Evolutionary conservation across 768 basidiomycete species (phyloP).

Genomic region (Peribolospora baueri): DNA sequence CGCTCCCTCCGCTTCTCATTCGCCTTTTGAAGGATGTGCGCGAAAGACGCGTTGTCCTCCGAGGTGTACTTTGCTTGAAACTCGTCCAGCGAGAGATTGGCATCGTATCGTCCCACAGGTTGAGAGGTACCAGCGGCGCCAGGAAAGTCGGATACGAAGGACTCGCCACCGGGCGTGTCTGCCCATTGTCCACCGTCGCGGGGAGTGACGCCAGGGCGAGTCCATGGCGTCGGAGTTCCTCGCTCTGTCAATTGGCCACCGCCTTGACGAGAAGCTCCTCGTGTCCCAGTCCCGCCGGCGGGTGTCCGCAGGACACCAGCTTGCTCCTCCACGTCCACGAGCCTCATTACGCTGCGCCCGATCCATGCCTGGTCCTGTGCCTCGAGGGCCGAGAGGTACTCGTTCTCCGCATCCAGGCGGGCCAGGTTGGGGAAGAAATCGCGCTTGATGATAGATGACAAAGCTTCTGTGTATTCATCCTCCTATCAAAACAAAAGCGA

Average conservation of each 20-base stretch:
- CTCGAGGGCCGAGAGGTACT: constrained; percentile 54
- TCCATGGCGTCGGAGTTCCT: neutral
- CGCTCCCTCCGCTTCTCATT: constrained; percentile 54
- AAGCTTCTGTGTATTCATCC: constrained; percentile 76
- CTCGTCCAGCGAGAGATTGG: constrained; percentile 42
- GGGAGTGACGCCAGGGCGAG: neutral
- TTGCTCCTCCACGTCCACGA: constrained; percentile 12
- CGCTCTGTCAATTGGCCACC: neutral
- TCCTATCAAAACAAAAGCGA: constrained; percentile 23
- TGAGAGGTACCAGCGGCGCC: too few species aligned
- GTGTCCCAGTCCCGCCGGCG: constrained; percentile 1
- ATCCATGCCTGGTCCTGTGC: constrained; percentile 29
- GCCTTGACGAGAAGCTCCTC: neutral
- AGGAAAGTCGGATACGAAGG: too few species aligned
- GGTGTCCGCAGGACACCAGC: neutral
- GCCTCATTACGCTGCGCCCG: constrained; percentile 8
- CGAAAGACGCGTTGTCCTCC: constrained; percentile 93
- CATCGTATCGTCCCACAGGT: constrained; percentile 28
- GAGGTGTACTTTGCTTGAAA: constrained; percentile 87
- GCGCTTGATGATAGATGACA: constrained; percentile 78
- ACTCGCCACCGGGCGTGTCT: too few species aligned
- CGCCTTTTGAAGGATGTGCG: constrained; percentile 70
- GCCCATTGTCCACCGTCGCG: neutral
- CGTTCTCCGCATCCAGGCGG: constrained; percentile 67
- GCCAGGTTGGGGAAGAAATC: constrained; percentile 93